Conservation (phyloP, 768 basidiomycete species). For the Mycena haematopus region DNA sequence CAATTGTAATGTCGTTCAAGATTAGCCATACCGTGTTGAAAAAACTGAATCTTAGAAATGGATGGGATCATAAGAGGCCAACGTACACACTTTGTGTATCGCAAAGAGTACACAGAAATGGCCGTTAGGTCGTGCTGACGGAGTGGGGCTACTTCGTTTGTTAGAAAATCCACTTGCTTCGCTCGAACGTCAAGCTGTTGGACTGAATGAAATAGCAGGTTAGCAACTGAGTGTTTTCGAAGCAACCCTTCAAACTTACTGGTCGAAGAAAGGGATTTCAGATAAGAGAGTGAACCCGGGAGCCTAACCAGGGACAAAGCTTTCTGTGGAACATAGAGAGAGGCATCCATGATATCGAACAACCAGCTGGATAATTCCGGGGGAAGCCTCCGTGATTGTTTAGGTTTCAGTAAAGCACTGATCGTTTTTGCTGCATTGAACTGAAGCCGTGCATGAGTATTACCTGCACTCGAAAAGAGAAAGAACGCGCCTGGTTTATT, state of each 20-base stretch:
- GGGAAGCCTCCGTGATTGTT: slow-evolving; percentile 26
- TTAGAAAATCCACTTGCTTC: slow-evolving; percentile 53
- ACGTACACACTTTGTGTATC: slow-evolving; percentile 69
- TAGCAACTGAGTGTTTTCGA: not conserved
- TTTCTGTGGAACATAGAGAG: slow-evolving; percentile 27
- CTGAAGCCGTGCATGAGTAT: slow-evolving; percentile 33
- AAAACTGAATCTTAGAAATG: slow-evolving; percentile 58
- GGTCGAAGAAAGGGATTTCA: slow-evolving; percentile 54
- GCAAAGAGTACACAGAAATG: slow-evolving; percentile 52
- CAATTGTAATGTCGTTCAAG: slow-evolving; percentile 89
- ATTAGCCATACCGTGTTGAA: slow-evolving; percentile 93
- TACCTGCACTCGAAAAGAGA: not conserved
- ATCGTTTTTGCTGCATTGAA: slow-evolving; percentile 52
- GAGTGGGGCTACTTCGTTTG: slow-evolving; percentile 49
- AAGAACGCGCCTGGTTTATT: slow-evolving; percentile 47
- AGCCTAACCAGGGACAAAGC: slow-evolving; percentile 31
- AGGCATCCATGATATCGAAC: slow-evolving; percentile 22
- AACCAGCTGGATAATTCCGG: slow-evolving; percentile 23
- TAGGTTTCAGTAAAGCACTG: slow-evolving; percentile 33
- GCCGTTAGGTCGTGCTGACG: slow-evolving; percentile 42
- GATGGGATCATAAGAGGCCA: not conserved
- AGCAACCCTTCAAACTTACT: slow-evolving; percentile 34
- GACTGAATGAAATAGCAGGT: slow-evolving; percentile 46
- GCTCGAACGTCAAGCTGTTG: slow-evolving; percentile 67
- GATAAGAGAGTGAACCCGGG: slow-evolving; percentile 21